Evolutionary conservation across 768 basidiomycete genomes (phyloP).

Genomic region (Cyathus striatus): DNA sequence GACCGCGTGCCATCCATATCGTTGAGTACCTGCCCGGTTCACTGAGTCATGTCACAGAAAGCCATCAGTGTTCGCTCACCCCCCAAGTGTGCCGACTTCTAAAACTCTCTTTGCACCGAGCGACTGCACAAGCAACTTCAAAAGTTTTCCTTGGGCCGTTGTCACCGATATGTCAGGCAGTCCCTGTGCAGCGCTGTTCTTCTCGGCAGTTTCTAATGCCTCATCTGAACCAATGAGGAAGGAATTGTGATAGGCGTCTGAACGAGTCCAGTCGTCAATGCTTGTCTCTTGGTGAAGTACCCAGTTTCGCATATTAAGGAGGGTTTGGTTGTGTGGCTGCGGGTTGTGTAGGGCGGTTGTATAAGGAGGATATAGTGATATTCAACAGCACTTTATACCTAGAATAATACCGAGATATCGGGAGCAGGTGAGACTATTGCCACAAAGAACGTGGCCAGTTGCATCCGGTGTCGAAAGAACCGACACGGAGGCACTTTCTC

Average conservation of each 20-base stretch:
- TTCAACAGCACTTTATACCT: too few relatives aligned
- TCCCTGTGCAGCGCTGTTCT: constrained; percentile 25
- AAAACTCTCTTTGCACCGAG: constrained; percentile 42
- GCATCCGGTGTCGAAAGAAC: too few relatives aligned
- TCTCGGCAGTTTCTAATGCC: constrained; percentile 13
- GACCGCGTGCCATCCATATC: constrained; percentile 36
- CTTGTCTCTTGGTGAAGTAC: constrained; percentile 10
- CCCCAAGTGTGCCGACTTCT: constrained; percentile 44
- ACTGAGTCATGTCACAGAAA: neutral
- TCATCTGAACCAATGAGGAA: constrained; percentile 29
- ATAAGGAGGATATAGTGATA: too few relatives aligned
- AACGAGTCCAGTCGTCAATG: constrained; percentile 42
- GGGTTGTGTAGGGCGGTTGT: too few relatives aligned
- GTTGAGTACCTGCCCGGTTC: constrained; percentile 30
- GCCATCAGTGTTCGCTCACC: neutral
- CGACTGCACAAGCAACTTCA: constrained; percentile 34
- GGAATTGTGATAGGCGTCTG: constrained; percentile 43
- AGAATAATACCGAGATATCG: too few relatives aligned
- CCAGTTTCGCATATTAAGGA: too few relatives aligned
- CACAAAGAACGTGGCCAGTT: too few relatives aligned
- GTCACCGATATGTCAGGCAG: constrained; percentile 26
- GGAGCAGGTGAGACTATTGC: too few relatives aligned
- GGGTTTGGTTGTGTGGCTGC: too few relatives aligned
- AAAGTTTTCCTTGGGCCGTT: constrained; percentile 37
- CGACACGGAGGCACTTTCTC: too few relatives aligned